Percentiles rank a stretch among this genome's conserved stretches.
These are phyloP conservation scores for Spatholobus suberectus DNA, from an alignment of 306 rosid genomes.

Conservation along the genomic window DNA sequence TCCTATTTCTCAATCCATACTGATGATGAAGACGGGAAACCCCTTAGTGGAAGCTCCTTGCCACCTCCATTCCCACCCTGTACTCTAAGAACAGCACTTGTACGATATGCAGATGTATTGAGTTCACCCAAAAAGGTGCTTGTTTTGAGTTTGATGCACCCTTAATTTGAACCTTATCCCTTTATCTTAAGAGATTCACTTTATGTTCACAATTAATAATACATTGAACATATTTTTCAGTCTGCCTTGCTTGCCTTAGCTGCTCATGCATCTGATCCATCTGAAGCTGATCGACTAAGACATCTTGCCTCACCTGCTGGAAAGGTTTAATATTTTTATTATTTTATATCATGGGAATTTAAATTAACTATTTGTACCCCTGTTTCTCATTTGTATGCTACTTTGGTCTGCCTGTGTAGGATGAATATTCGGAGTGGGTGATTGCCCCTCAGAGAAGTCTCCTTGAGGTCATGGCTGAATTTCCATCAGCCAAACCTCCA, in stretches of 20 bases:
- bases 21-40: conserved; percentile 83
- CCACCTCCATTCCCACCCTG: conserved; percentile 86
- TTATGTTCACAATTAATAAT: conserved; percentile 26
- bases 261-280: conserved; percentile 85
- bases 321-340: conserved; percentile 63
- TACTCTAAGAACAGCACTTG: conserved; percentile 74
- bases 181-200: conserved; percentile 24
- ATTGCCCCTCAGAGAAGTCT: conserved; percentile 91
- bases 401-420: conserved; percentile 57
- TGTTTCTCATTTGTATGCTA: conserved; percentile 42
- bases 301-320: conserved; percentile 97
- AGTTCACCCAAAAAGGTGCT: conserved; percentile 93
- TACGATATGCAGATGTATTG: conserved; percentile 84
- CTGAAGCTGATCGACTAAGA: conserved; percentile 86
- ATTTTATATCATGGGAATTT: neutral
- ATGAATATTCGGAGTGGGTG: conserved; percentile 92
- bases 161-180: neutral
- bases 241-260: conserved; percentile 87
- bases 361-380: neutral
- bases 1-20: conserved; percentile 84
- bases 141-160: conserved; percentile 33
- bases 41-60: conserved; percentile 77
- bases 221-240: conserved; percentile 51
- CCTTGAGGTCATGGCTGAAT: conserved; percentile 92
- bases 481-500: conserved; percentile 91